A percentile compares a stretch with the other conserved stretches of the same genome.
Conservation (phyloP, 1,284 basidiomycete genomes). For the Xerocomus minutiporus region DNA sequence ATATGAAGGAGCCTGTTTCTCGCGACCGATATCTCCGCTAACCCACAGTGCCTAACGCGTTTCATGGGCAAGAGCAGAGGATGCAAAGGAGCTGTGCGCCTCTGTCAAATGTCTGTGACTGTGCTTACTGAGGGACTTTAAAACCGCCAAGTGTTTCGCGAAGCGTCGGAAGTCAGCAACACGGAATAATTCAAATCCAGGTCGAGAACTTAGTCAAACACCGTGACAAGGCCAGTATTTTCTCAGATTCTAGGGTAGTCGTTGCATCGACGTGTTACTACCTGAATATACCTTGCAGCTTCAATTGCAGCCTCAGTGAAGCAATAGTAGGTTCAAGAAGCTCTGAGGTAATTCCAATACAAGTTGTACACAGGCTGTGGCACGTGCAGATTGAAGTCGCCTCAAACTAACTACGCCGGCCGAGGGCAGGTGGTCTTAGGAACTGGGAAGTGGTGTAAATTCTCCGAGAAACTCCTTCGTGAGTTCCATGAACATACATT, state of each 20-base stretch:
- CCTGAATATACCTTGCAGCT: too few species aligned
- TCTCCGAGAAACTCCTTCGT: slow-evolving; percentile 12
- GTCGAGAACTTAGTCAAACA: too few species aligned
- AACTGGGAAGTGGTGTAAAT: slow-evolving; percentile 3
- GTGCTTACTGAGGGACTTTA: background rate
- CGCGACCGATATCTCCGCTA: background rate
- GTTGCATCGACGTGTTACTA: too few species aligned
- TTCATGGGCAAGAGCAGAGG: background rate
- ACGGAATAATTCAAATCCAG: too few species aligned
- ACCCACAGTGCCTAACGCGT: background rate
- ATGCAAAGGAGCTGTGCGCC: background rate
- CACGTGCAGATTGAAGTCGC: background rate
- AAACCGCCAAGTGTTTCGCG: background rate
- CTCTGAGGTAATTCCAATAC: too few species aligned
- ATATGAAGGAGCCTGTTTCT: background rate
- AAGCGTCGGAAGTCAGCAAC: too few species aligned
- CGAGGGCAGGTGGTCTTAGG: background rate
- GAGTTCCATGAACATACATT: slow-evolving; percentile 26
- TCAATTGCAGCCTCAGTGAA: too few species aligned
- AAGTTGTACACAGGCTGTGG: too few species aligned
- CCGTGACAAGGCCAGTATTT: too few species aligned
- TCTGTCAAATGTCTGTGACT: background rate
- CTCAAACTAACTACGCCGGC: background rate
- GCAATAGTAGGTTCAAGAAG: too few species aligned
- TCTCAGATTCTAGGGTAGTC: too few species aligned